A percentile compares a stretch with the other conserved stretches of the same genome.
Conservation (phyloP, 2,329 filamentous ascomycete genomes). For the Ophiostoma populinum region DNA sequence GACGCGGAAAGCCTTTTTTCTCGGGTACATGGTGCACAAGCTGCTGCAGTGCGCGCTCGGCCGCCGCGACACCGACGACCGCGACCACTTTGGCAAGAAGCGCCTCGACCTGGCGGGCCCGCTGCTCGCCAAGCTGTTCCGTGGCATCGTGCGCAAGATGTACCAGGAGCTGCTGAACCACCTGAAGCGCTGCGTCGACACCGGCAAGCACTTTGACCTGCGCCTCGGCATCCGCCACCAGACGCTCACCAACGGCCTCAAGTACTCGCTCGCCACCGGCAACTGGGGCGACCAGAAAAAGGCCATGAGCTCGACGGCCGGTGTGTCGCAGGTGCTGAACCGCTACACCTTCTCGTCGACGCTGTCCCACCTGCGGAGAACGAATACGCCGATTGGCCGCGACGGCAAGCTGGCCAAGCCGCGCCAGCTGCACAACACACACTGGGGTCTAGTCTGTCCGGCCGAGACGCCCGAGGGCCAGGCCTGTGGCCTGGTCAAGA, state of each 20-base stretch:
- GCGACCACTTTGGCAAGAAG: slow-evolving; percentile 99
- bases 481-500: slow-evolving; percentile 96
- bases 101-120: slow-evolving; percentile 88
- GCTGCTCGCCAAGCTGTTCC: slow-evolving; percentile 89
- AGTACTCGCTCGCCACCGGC: slow-evolving; percentile 91
- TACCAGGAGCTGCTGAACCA: slow-evolving; percentile 84
- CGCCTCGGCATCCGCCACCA: slow-evolving; percentile 80
- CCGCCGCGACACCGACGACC: slow-evolving; percentile 83
- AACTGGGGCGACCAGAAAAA: slow-evolving; percentile 99
- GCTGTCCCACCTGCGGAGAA: slow-evolving; percentile 86
- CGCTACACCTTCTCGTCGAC: slow-evolving; percentile 96
- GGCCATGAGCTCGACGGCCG: slow-evolving; percentile 81
- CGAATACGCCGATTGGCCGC: slow-evolving; percentile 92
- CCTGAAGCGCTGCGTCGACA: slow-evolving; percentile 81
- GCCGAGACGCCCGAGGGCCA: slow-evolving; percentile 97
- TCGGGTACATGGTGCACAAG: slow-evolving; percentile 97
- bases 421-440: slow-evolving; percentile 92
- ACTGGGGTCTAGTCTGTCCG: slow-evolving; percentile 94
- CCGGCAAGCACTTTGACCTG: slow-evolving; percentile 74
- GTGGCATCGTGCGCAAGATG: slow-evolving; percentile 76
- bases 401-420: slow-evolving; percentile 98
- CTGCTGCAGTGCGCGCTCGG: slow-evolving; percentile 86
- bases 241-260: slow-evolving; percentile 82
- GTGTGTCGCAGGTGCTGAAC: slow-evolving; percentile 95
- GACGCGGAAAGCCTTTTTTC: slow-evolving; percentile 91